Conservation (phyloP, 2,329 filamentous ascomycete genomes). For the Penicillium sp. region DNA sequence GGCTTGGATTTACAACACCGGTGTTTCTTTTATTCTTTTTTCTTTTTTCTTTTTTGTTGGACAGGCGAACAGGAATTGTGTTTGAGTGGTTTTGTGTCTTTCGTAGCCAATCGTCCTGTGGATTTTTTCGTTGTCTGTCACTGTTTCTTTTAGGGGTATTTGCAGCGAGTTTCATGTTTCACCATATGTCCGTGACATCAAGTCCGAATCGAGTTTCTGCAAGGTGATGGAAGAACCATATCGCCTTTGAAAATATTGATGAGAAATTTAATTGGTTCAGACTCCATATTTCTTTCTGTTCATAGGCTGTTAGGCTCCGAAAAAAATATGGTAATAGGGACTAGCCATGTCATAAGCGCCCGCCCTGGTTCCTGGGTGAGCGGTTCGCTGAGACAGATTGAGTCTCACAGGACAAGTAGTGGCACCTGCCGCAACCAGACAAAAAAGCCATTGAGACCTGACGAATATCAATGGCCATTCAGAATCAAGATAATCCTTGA, state of each 20-base stretch:
- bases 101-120: constrained; percentile 14
- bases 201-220: constrained; percentile 28
- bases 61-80: constrained; percentile 17
- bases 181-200: constrained; percentile 28
- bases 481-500: neutral
- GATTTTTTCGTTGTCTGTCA: constrained; percentile 13
- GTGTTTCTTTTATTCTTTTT: constrained; percentile 11
- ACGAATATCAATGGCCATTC: constrained; percentile 5
- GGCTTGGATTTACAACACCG: constrained; percentile 9
- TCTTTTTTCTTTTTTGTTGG: neutral
- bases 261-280: constrained; percentile 23
- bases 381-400: constrained; percentile 30
- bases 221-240: constrained; percentile 20
- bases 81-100: constrained; percentile 11
- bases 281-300: constrained; percentile 11
- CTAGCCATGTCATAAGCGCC: constrained; percentile 38
- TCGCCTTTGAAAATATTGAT: constrained; percentile 21
- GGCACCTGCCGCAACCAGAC: constrained; percentile 9
- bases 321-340: constrained; percentile 23
- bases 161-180: constrained; percentile 30
- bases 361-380: constrained; percentile 32
- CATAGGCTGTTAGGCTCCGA: constrained; percentile 26
- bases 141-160: constrained; percentile 20
- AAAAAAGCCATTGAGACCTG: constrained; percentile 4
- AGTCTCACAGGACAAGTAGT: constrained; percentile 16